Conservation (phyloP, 139 green algal genomes). For the Tetradesmus lagerheimii region DNA sequence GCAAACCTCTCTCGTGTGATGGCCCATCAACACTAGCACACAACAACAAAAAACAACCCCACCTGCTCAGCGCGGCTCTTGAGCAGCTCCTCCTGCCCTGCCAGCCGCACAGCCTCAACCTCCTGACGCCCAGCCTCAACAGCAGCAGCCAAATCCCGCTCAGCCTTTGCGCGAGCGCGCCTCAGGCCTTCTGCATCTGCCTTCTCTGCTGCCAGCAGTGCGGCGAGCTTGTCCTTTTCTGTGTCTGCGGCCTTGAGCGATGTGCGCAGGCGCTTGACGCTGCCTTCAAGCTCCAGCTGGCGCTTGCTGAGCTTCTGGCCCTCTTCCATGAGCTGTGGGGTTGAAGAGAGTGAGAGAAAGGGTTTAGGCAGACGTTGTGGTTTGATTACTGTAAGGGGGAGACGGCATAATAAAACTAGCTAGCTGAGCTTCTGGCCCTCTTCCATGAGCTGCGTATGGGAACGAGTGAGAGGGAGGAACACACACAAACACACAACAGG, state of each 20-base stretch:
- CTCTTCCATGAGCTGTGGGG: slow-evolving; percentile 61
- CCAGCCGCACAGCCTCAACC: slow-evolving; percentile 66
- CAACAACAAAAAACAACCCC: too few species aligned
- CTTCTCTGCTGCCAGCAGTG: slow-evolving; percentile 52
- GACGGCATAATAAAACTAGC: too few species aligned
- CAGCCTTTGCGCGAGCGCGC: slow-evolving; percentile 62
- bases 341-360: too few species aligned
- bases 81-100: slow-evolving; percentile 72
- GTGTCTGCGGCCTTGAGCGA: slow-evolving; percentile 21
- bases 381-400: too few species aligned
- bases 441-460: slow-evolving; percentile 76
- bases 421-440: slow-evolving; percentile 37
- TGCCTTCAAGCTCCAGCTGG: slow-evolving; percentile 81
- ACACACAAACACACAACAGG: too few species aligned
- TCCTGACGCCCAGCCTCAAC: slow-evolving; percentile 57
- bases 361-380: too few species aligned
- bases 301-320: slow-evolving; percentile 85
- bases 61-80: slow-evolving; percentile 69
- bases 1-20: too few species aligned
- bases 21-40: too few species aligned
- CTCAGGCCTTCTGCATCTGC: slow-evolving; percentile 50
- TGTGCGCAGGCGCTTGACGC: slow-evolving; percentile 81
- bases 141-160: slow-evolving; percentile 63
- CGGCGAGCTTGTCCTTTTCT: slow-evolving; percentile 45
- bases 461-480: too few species aligned